Conservation (phyloP, 345 rosid genomes). For the Microcos paniculata region DNA sequence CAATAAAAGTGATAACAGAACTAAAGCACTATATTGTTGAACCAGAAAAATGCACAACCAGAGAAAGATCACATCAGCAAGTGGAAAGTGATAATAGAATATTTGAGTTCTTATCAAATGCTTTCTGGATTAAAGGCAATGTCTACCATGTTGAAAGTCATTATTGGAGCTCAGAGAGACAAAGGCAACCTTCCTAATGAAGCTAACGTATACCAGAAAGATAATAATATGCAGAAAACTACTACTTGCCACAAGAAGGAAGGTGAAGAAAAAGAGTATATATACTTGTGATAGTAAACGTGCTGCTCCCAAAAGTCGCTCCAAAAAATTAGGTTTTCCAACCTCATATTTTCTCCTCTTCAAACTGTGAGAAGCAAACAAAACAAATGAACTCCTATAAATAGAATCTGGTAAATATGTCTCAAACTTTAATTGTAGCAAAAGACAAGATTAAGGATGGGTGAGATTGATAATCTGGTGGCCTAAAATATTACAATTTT, state of each 20-base stretch:
- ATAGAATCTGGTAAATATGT: neutral
- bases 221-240: neutral
- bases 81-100: neutral
- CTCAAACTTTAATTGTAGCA: neutral
- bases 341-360: conserved; percentile 61
- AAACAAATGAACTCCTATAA: neutral
- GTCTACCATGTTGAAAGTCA: neutral
- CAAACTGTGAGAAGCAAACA: conserved; percentile 41
- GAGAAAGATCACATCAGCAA: neutral
- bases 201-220: neutral
- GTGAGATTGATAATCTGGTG: neutral
- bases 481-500: neutral
- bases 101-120: neutral
- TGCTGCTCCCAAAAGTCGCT: conserved; percentile 71
- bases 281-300: conserved; percentile 76
- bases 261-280: neutral
- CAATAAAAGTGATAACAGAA: neutral
- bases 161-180: neutral
- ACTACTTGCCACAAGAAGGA: neutral
- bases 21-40: neutral
- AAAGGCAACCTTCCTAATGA: neutral
- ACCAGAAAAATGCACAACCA: neutral
- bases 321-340: conserved; percentile 69
- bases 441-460: neutral
- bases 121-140: neutral